Base-by-base conservation (phyloP, 176 grass and related monocot genomes). In the Areca catechu region DNA sequence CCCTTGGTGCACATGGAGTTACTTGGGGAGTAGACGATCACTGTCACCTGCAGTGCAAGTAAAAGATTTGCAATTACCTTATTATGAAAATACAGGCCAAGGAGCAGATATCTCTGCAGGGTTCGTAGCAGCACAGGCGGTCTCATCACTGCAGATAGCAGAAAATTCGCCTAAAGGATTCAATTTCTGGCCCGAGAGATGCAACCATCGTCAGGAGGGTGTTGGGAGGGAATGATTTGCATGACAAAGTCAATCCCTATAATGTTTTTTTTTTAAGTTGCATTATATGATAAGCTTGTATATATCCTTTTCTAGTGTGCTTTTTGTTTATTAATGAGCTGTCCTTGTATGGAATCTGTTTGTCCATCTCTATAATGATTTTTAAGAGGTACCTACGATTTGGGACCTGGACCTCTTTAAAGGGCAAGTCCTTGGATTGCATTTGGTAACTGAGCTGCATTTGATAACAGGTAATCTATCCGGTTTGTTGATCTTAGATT, bases 91-190 rank as follows among this genome's bases (percentile, higher is more conserved):
- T 67, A 81, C 60, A 20, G 43, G 71, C 29, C 71, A 70, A 56
- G 24, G 15, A 23, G 49, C 81, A n/a, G 86, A 77, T 27, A 68
- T 72, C 68, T 90, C 77, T 55, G 83, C 81, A 48, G 94, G 76
- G 19, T 77, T 83, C 56, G 73, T 91, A 9, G 87, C 94, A 5
- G 88, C 88, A 22, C 83, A 92, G 57, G 88, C 83, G 5, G 78
- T 98, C 37, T 92, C 88, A 0, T 85, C 84, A 2, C 66, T 98
- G 70, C 76, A 85, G 57, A 98, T 91, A 58, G 51, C 77, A 49
- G 86, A 85, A 77, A 75, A 90, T 25, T 49, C 60, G 0, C 15
- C 28, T 21, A 24, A 24, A 14, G 14, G 50, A 24, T 55, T 25
- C 16, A 55, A 20, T 22, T 67, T 12, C 27, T 66, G 79, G 75